Percentiles rank a stretch among this genome's conserved stretches.
Evolutionary conservation across 1,284 basidiomycete species (phyloP).

Genomic region (Pulchroboletus neoregius): DNA sequence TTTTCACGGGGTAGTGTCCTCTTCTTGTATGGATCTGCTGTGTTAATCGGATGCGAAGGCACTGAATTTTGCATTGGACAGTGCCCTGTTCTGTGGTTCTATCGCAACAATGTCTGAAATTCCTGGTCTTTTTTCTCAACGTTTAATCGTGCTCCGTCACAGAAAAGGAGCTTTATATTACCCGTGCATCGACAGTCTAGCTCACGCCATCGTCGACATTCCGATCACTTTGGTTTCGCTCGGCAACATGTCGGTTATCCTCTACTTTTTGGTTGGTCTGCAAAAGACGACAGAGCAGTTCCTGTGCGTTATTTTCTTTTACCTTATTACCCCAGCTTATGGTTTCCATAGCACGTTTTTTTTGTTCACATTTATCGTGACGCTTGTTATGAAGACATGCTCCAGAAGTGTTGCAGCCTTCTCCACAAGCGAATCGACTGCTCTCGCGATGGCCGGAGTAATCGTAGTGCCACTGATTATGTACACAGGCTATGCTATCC

Average conservation of each 20-base stretch:
- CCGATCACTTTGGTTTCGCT: conserved; percentile 48
- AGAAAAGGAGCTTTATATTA: conserved; percentile 49
- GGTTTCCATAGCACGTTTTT: conserved; percentile 42
- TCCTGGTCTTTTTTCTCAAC: conserved; percentile 45
- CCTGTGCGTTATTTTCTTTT: conserved; percentile 33
- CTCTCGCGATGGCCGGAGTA: conserved; percentile 56
- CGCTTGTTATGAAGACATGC: conserved; percentile 56
- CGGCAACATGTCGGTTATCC: conserved; percentile 42
- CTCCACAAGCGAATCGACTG: conserved; percentile 46
- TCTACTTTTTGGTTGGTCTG: conserved; percentile 54
- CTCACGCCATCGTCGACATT: conserved; percentile 58
- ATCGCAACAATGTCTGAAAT: conserved; percentile 30
- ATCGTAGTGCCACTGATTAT: conserved; percentile 41
- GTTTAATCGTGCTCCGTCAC: conserved; percentile 55
- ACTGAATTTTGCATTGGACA: conserved; percentile 14
- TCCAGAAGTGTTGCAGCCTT: conserved; percentile 55
- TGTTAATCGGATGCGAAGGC: conserved; percentile 32
- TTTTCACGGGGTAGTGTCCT: conserved; percentile 76
- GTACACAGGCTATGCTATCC: conserved; percentile 37
- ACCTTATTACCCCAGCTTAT: background rate
- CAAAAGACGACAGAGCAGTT: conserved; percentile 40
- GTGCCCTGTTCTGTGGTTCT: conserved; percentile 25
- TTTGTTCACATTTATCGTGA: conserved; percentile 45
- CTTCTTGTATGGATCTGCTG: conserved; percentile 56
- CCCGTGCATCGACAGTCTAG: conserved; percentile 50